Evolutionary conservation across 352 stramenopile species (phyloP), one percentile per base, ranked within the genome.

Genomic region (Globisporangium middletonii): DNA sequence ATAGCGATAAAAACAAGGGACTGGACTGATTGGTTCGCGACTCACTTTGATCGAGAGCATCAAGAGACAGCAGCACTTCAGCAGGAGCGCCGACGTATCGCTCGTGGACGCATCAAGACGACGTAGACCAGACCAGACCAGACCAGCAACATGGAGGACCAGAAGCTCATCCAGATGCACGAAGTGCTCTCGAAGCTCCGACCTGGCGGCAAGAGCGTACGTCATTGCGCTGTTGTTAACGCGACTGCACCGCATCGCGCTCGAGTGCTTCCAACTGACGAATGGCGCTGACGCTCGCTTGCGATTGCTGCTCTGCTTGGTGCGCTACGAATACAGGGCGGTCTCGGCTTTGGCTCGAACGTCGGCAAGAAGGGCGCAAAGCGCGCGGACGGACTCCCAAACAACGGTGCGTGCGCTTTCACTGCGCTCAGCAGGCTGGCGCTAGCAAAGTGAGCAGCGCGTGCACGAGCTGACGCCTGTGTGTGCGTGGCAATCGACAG

Each of bases 171-270:
- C 55, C 69, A 83, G 57, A 72, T 94, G 57, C 83, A 94, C 73
- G 81, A 94, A 55, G 83, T 88, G 75, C 81, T 94, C 59, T 88
- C 83, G 7, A 87, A 86, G 77, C 78, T 94, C 49, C 83, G 83
- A 16, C 83, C 83, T 9, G 81, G 83, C 42, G 83, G 83, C 58
- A 94, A 92, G 57, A 87, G 79, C 75, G 79, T 89, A 64, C 43
- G 62, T 59, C 53, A 23, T 27, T 43, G n/a, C n/a, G 12, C 55
- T 47, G 23, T 46, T 30, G 18, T 53, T 30, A 30, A 42, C 4
- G 27, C 33, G 16, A 41, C 26, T 43, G 12, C 13, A 7, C 23
- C 4, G 7, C 41, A 7, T 37, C 4, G 7, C 41, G 33, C n/a
- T 30, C 16, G 7, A 9, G 41, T 13, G 7, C 4, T 12, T 45